A percentile compares a stretch with the other conserved stretches of the same genome.
Conservation (phyloP, 2,329 filamentous ascomycete species). For the Apiospora arundinis region DNA sequence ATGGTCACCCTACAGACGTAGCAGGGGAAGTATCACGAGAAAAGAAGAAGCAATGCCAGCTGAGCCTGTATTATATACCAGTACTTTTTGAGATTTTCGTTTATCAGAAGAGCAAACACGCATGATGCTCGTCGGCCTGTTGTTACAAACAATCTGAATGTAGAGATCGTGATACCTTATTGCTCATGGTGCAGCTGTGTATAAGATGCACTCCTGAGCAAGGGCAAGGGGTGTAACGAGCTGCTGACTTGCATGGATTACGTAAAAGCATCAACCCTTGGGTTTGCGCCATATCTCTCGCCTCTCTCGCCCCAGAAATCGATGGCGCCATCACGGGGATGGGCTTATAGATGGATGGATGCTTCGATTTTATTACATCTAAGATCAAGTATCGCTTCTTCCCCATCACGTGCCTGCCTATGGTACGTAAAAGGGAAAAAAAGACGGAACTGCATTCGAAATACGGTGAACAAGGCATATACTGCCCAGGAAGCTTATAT, state of each 20-base stretch:
- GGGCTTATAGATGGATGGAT: background rate
- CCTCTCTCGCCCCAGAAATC: background rate
- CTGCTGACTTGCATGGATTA: background rate
- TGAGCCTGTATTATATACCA: background rate
- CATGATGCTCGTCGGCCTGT: background rate
- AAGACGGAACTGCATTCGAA: background rate
- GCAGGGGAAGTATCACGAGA: background rate
- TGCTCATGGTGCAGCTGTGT: background rate
- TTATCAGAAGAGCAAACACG: too few relatives aligned
- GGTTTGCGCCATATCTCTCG: background rate
- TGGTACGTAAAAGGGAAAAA: background rate
- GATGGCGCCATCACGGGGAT: background rate
- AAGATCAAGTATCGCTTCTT: background rate
- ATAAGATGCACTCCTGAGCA: background rate
- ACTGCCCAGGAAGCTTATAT: background rate
- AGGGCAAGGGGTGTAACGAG: background rate
- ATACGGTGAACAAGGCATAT: background rate
- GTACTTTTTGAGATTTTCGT: too few relatives aligned
- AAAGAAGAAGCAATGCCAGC: background rate
- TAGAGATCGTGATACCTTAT: background rate
- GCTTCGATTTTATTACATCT: background rate
- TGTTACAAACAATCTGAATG: background rate
- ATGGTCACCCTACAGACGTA: background rate
- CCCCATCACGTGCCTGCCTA: background rate
- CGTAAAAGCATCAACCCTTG: background rate